These are phyloP conservation scores for Amesomyces nigricolor DNA, from an alignment of 2,329 filamentous ascomycete species.

Conservation along the genomic window DNA sequence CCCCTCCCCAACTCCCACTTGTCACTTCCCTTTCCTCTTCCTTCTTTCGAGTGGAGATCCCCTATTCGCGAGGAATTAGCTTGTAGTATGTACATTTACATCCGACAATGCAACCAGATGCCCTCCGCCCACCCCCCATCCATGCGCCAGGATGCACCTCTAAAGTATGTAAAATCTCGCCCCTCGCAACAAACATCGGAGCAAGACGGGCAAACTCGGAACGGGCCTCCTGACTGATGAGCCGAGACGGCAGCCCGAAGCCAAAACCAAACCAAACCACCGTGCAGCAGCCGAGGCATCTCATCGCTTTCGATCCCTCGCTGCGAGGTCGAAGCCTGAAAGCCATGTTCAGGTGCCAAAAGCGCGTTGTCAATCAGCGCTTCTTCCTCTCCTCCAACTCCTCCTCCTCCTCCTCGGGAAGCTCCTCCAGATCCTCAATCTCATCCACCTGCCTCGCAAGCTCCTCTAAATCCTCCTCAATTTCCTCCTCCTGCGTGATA, in stretches of 20 bases:
- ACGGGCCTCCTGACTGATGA: neutral
- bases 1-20: neutral
- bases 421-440: constrained; percentile 23
- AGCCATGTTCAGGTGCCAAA: too few species aligned
- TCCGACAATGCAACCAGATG: neutral
- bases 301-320: too few species aligned
- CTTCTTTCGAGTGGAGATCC: constrained; percentile 8
- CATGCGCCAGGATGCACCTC: constrained; percentile 1
- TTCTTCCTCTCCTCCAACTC: constrained; percentile 10
- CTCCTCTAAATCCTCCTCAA: constrained; percentile 45
- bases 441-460: constrained; percentile 32
- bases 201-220: neutral
- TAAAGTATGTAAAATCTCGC: neutral
- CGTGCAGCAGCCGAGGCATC: too few species aligned
- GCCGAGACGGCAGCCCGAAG: too few species aligned
- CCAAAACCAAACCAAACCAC: too few species aligned
- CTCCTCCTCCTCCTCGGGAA: neutral
- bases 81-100: constrained; percentile 1
- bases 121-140: neutral
- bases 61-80: neutral
- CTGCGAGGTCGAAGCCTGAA: too few species aligned
- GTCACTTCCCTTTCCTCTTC: neutral
- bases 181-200: neutral
- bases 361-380: neutral
- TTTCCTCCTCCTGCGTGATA: constrained; percentile 48